Base-by-base conservation (phyloP, 805 yeast species). In the Saturnispora sanitii region DNA sequence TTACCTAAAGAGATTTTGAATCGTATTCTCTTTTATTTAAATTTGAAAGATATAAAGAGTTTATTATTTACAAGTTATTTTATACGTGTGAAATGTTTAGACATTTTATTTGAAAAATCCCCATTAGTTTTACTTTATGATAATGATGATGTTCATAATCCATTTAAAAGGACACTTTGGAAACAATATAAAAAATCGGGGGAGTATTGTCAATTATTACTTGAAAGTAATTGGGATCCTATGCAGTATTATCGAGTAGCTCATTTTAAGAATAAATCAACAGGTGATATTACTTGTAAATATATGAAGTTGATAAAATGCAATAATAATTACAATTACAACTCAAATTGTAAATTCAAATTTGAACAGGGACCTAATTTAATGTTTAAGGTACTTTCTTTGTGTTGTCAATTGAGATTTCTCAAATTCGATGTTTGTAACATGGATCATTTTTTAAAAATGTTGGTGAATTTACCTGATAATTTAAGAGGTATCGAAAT, bases 261-360 rank as follows among this genome's bases (percentile, higher is more conserved):
- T 11, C 33, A 36, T 29, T 36, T 36, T 22, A 28, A 36, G n/a
- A 36, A 36, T 17, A 28, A 16, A 29, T 20, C 30, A 15, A 18
- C 39, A 12, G 21, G 22, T 9, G 25, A 17, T 20, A 12, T 27
- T 9, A n/a, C 18, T 18, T 6, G 18, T 5, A 26, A 27, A 13
- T 18, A 27, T 26, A 5, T 18, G 15, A 35, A 20, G 1, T 4
- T 6, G n/a, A 15, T 11, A 3, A 12, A 3, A 15, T 16, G 3
- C 13, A 13, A 26, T n/a, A 25, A 12, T 12, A 11, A 18, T 16
- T 23, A 5, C 30, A 35, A 5, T 8, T 16, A n/a, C 21, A 22
- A 23, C 29, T 30, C 6, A 19, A 13, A 18, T 35, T 22, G 27
- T 12, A 25, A 25, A 25, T 12, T 8, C 27, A 25, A 25, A 25